These are phyloP conservation scores for Mortierella sp. DNA, from an alignment of 371 early-diverging fungal species.

Conservation along the genomic window DNA sequence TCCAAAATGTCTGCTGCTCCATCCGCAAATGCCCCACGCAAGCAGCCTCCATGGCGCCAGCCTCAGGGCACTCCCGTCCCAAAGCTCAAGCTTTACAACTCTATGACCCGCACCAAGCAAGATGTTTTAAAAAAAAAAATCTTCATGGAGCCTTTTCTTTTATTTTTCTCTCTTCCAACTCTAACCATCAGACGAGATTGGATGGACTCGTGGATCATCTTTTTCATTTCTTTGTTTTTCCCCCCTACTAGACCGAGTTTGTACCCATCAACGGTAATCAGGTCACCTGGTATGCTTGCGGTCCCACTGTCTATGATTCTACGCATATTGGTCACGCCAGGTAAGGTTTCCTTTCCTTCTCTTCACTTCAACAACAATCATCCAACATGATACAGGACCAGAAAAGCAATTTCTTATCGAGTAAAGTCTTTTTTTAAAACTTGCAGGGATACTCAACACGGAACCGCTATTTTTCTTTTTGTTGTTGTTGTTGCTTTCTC, in stretches of 20 bases:
- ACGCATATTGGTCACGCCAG: constrained; percentile 99
- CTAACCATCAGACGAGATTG: background rate
- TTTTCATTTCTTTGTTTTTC: background rate
- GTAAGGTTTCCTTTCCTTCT: constrained; percentile 30
- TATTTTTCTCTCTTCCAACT: background rate
- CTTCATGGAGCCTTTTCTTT: too few species aligned
- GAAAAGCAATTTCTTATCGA: too few species aligned
- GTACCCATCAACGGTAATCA: constrained; percentile 81
- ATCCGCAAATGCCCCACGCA: constrained; percentile 32
- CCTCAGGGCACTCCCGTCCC: constrained; percentile 52
- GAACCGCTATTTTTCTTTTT: background rate
- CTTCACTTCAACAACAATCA: background rate
- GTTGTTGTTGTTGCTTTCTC: background rate
- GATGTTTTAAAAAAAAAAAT: too few species aligned
- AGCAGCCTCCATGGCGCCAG: constrained; percentile 51
- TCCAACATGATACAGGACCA: too few species aligned
- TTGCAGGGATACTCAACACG: too few species aligned
- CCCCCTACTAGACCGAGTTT: constrained; percentile 79
- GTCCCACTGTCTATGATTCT: constrained; percentile 99
- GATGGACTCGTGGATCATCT: background rate
- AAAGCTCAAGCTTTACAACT: constrained; percentile 62
- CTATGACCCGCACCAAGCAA: constrained; percentile 59
- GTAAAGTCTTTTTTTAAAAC: too few species aligned
- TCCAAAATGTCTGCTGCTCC: constrained; percentile 21
- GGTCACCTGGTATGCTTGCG: constrained; percentile 98